Base-by-base conservation (phyloP, 257 asterid species). In the Solanum gracilifrons region DNA sequence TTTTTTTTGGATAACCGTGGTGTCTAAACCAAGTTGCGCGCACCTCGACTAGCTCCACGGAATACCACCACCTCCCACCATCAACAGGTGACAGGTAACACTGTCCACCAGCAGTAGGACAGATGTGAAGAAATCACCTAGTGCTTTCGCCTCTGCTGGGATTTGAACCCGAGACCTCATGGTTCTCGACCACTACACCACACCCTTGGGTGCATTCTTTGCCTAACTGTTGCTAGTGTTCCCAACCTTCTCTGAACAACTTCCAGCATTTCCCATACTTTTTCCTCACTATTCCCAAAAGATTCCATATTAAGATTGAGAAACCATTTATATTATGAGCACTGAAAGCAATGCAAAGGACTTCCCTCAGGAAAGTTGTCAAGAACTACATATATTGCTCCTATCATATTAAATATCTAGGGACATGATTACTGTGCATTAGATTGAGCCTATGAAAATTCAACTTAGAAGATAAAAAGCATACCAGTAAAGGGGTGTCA, bases 401-500 rank as follows among this genome's bases (percentile, higher is more conserved):
- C 27, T 23, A 29, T 75, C 58, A 75, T 37, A 37, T 37, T 75
- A 23, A 75, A 37, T 37, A 36, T 37, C 11, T 11, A 37, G 13
- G 83, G 58, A 5, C 32, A 12, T 37, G 20, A 37, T 75, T 75
- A 37, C 21, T 12, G 33, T 37, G 60, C 58, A 39, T 39, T 12
- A 37, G 2, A 76, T 76, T 20, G 35, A n/a, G 35, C 83, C 33
- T 12, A 39, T 1, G 9, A n/a, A 39, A 76, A 9, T 48, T 48
- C 27, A 48, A 80, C 29, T 29, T 29, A 46, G 41, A 80, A 80
- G 51, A 27, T 9, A 18, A 39, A 60, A 66, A 29, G n/a, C 71
- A 51, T 90, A 95, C 99, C 98, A 92, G 92, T 86, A 96, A 88
- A 73, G 98, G 94, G 87, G 97, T 92, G 87, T 96, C 99, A 3